Evolutionary conservation across 2,329 filamentous ascomycete genomes (phyloP), one percentile per base, ranked within the genome.

Genomic region (Aspergillus hiratsukae): DNA sequence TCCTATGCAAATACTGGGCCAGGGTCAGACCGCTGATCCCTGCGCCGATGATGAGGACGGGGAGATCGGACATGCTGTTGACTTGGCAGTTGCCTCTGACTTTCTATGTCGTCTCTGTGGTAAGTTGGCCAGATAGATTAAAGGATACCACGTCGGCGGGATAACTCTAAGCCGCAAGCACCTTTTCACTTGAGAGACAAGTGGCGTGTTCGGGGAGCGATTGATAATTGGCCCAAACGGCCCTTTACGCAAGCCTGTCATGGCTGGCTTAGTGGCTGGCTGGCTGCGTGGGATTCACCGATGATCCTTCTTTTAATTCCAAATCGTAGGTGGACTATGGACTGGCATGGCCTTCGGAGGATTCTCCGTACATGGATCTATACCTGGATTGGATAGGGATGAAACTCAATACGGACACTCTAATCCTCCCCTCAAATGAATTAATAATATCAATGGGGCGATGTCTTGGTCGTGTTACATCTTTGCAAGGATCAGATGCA

Each of bases 1-100:
- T 60, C 31, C 67, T 71, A 51, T 69, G 68, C 9, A 78, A 67
- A 45, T 69, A 63, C 57, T 79, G 76, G 9, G 75, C 76, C 14
- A 78, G 64, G 7, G 72, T 70, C 9, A 79, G 67, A 14, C 77
- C 77, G 49, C 72, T 73, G 45, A 79, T 69, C 41, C 76, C 76
- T 19, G 72, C 76, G 4, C 75, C 75, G 43, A 76, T 64, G 56
- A 79, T 78, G 48, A 79, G 57, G 40, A 78, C 64, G 55, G 69
- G 66, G 29, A 78, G 63, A 49, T 59, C 52, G 8, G 59, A 51
- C 65, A 67, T 66, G 50, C 23, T 49, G 55, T 50, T 35, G 14
- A 37, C 14, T 37, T 37, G 14, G 31, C 31, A 3, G 14, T 17
- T 17, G 31, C 2, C 14, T 37, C 17, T 17, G 1, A 37, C 14